Evolutionary conservation across 768 basidiomycete genomes (phyloP).

Genomic region (Mycena kentingensis): DNA sequence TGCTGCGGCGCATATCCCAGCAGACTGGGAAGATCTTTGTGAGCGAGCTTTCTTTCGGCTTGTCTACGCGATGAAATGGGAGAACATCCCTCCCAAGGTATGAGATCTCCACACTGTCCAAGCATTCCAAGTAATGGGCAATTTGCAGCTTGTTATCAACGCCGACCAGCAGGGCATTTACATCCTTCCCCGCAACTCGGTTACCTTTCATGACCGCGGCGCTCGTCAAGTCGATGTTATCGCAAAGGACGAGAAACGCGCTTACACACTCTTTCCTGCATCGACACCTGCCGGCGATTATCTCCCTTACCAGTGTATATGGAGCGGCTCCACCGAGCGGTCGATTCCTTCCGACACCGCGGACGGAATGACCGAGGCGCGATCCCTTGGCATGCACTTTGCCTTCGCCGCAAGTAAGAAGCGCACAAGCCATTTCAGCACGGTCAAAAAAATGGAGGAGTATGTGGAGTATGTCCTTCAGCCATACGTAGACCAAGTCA

Average conservation of each 20-base stretch:
- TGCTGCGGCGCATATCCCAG: slow-evolving; percentile 22
- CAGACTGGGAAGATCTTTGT: slow-evolving; percentile 13
- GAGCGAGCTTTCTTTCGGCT: slow-evolving; percentile 22
- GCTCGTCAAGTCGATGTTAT: slow-evolving; percentile 30
- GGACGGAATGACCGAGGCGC: slow-evolving; percentile 13
- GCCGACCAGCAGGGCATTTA: slow-evolving; percentile 25
- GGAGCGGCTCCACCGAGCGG: slow-evolving; percentile 27
- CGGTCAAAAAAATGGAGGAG: slow-evolving; percentile 22
- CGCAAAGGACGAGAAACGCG: slow-evolving; percentile 33
- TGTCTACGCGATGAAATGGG: slow-evolving; percentile 13
- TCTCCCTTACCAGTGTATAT: slow-evolving; percentile 34
- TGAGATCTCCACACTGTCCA: neutral
- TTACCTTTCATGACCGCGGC: slow-evolving; percentile 24
- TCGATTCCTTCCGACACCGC: slow-evolving; percentile 23
- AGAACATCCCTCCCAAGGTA: slow-evolving; percentile 21
- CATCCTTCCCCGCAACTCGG: slow-evolving; percentile 9
- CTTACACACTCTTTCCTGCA: slow-evolving; percentile 32
- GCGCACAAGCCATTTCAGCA: slow-evolving; percentile 18
- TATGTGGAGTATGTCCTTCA: slow-evolving; percentile 12
- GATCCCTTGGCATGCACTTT: slow-evolving; percentile 14
- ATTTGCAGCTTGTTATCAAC: slow-evolving; percentile 21
- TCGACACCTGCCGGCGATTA: slow-evolving; percentile 26
- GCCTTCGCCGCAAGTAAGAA: slow-evolving; percentile 17
- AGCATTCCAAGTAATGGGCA: neutral
- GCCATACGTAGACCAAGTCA: slow-evolving; percentile 2